These are phyloP conservation scores for Ceratobasidium sp. DNA, from an alignment of 1,284 basidiomycete genomes.

Conservation along the genomic window DNA sequence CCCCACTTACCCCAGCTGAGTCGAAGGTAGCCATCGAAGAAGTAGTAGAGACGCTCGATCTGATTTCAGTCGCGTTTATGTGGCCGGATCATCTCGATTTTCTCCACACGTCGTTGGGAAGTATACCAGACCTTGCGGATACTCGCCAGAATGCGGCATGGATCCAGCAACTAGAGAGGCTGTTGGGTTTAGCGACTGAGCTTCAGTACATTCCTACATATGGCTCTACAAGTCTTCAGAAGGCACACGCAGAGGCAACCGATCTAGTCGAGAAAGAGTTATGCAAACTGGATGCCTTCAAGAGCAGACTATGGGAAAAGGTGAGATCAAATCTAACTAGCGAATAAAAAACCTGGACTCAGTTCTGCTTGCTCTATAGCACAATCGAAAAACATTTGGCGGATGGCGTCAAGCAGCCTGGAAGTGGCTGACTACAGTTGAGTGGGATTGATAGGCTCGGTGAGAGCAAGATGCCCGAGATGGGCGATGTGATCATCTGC, in stretches of 20 bases:
- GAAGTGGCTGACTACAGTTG: constrained; percentile 11
- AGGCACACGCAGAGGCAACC: background rate
- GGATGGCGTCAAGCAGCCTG: background rate
- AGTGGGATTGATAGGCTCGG: constrained; percentile 4
- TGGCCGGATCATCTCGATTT: background rate
- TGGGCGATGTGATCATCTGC: background rate
- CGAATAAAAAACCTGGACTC: background rate
- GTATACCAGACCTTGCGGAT: background rate
- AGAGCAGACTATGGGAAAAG: background rate
- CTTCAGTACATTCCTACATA: background rate
- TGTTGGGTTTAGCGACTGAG: background rate
- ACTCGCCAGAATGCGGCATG: background rate
- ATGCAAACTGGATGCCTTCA: background rate
- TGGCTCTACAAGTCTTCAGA: background rate
- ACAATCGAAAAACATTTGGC: background rate
- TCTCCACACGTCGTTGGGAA: background rate
- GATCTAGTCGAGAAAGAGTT: background rate
- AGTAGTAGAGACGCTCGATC: background rate
- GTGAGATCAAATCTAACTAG: background rate
- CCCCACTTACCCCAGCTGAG: background rate
- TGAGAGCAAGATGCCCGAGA: background rate
- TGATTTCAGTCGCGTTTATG: background rate
- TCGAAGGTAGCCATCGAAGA: background rate
- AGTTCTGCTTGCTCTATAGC: background rate
- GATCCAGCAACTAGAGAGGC: background rate